Percentiles rank a stretch among this genome's conserved stretches.
These are phyloP conservation scores for Sporothrix inflata DNA, from an alignment of 2,329 filamentous ascomycete species.

Conservation along the genomic window DNA sequence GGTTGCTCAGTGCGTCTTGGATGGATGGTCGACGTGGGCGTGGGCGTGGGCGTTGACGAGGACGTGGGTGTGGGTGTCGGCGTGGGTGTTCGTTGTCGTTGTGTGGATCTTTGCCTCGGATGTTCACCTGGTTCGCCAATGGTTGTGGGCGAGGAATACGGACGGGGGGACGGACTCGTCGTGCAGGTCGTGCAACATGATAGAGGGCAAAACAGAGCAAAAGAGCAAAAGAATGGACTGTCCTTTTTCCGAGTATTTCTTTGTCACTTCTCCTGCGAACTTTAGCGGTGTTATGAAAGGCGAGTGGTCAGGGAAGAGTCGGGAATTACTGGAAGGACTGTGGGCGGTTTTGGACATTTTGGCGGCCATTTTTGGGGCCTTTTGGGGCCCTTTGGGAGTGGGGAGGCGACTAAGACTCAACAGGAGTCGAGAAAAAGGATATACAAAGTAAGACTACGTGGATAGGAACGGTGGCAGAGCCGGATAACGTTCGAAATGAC, in stretches of 20 bases:
- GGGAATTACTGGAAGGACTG: background rate
- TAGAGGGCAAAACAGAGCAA: background rate
- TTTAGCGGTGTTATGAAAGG: constrained; percentile 5
- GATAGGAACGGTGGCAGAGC: background rate
- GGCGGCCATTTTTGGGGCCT: background rate
- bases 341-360: background rate
- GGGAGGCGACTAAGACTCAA: background rate
- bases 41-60: background rate
- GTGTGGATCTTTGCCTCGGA: constrained; percentile 9
- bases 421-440: background rate
- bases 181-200: constrained; percentile 20
- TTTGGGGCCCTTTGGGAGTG: background rate
- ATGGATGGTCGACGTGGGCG: background rate
- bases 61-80: background rate
- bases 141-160: background rate
- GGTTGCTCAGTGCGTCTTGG: background rate
- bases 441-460: background rate
- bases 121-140: constrained; percentile 13
- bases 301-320: constrained; percentile 7
- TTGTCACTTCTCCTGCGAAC: background rate
- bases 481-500: background rate
- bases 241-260: background rate
- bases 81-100: background rate
- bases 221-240: constrained; percentile 7
- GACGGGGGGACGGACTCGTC: background rate